Conservation (phyloP, 352 stramenopile species). For the Globisporangium radiosum region DNA sequence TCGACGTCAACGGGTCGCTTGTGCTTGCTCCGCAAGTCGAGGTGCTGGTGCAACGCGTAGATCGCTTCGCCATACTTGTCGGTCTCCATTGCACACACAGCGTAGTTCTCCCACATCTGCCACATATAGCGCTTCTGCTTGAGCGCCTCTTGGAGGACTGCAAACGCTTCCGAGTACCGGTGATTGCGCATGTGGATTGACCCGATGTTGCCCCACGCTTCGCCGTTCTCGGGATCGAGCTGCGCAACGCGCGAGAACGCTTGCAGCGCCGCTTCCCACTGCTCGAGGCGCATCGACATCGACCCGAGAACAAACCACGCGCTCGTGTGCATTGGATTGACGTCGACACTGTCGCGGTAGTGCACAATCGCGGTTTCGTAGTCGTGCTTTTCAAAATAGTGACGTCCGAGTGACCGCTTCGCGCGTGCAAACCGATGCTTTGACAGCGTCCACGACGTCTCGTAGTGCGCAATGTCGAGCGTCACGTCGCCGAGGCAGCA, state of each 20-base stretch:
- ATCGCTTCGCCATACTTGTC: conserved; percentile 71
- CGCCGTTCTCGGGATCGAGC: conserved; percentile 91
- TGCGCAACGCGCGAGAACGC: conserved; percentile 92
- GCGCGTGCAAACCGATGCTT: conserved; percentile 88
- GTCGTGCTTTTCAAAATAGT: conserved; percentile 87
- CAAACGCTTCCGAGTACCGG: conserved; percentile 72
- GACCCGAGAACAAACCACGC: conserved; percentile 93
- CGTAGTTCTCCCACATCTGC: conserved; percentile 92
- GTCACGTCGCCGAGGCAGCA: conserved; percentile 91
- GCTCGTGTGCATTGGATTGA: conserved; percentile 87
- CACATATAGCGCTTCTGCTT: conserved; percentile 90
- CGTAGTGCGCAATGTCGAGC: conserved; percentile 85
- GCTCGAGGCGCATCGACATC: conserved; percentile 85
- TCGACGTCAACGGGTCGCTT: conserved; percentile 69
- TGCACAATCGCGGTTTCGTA: conserved; percentile 65
- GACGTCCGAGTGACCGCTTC: conserved; percentile 87
- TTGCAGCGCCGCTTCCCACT: conserved; percentile 80
- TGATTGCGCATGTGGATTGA: conserved; percentile 88
- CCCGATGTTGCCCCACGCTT: conserved; percentile 94
- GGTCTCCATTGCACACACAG: conserved; percentile 72
- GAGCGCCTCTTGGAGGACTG: conserved; percentile 77
- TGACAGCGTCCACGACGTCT: conserved; percentile 90
- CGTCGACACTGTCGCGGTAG: conserved; percentile 77
- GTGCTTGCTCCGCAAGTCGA: conserved; percentile 78
- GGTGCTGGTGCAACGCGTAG: conserved; percentile 76